These are phyloP conservation scores for Fusarium brevicatenulatum DNA, from an alignment of 2,329 filamentous ascomycete species.

Conservation along the genomic window DNA sequence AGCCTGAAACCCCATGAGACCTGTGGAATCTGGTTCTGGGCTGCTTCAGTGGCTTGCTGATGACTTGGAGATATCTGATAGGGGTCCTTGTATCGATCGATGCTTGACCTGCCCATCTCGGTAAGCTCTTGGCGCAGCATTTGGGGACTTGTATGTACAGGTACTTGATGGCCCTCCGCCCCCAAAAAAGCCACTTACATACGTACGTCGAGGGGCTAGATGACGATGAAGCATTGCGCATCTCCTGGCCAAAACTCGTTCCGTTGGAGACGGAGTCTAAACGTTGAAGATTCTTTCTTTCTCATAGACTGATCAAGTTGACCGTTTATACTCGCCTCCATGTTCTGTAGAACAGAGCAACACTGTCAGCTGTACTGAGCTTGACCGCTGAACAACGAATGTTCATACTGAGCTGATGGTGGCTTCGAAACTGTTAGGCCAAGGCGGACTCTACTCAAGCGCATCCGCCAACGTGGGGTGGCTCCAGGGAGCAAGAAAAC, in stretches of 20 bases:
- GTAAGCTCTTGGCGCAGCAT: conserved; percentile 18
- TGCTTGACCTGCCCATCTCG: conserved; percentile 34
- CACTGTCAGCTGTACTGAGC: background rate
- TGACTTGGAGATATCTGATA: conserved; percentile 14
- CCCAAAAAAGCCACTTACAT: conserved; percentile 30
- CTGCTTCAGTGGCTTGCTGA: background rate
- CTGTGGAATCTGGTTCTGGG: background rate
- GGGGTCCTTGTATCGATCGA: conserved; percentile 17
- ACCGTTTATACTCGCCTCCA: background rate
- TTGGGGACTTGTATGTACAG: conserved; percentile 3
- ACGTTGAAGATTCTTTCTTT: background rate
- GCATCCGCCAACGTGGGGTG: conserved; percentile 29
- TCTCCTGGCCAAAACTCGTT: conserved; percentile 1
- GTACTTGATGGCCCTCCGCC: conserved; percentile 21
- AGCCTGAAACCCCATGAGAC: conserved; percentile 3
- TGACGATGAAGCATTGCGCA: conserved; percentile 36
- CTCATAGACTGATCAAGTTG: background rate
- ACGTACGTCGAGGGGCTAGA: conserved; percentile 20
- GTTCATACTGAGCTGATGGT: conserved; percentile 21
- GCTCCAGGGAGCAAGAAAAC: background rate
- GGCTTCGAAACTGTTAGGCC: conserved; percentile 23
- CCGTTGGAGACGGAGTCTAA: background rate
- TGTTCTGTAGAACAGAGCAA: background rate
- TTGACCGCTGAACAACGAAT: conserved; percentile 21
- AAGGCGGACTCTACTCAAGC: conserved; percentile 22